These are phyloP conservation scores for Kwoniella mangroviensis DNA, from an alignment of 768 basidiomycete genomes.

Conservation along the genomic window DNA sequence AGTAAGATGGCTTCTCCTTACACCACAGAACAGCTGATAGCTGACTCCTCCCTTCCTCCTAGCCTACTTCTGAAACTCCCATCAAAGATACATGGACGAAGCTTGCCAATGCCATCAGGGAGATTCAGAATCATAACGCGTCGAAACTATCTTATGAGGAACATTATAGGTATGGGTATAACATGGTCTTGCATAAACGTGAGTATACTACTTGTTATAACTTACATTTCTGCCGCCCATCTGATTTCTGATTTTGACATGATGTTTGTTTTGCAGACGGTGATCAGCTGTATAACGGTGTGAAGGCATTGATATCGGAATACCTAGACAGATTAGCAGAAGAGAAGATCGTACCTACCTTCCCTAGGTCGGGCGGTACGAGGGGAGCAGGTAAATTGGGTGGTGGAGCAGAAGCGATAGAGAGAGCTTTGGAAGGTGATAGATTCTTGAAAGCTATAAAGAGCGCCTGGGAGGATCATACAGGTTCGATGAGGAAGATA, in stretches of 20 bases:
- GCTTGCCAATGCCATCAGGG: conserved; percentile 81
- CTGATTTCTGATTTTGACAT: background rate
- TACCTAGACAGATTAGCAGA: conserved; percentile 81
- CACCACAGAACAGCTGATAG: too few relatives aligned
- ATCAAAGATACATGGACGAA: conserved; percentile 81
- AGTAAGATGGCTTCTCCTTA: conserved; percentile 19
- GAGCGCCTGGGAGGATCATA: conserved; percentile 93
- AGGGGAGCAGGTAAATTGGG: conserved; percentile 41
- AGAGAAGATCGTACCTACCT: conserved; percentile 76
- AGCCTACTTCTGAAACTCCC: conserved; percentile 56
- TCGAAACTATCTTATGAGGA: conserved; percentile 87
- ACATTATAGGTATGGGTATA: conserved; percentile 91
- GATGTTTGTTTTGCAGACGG: conserved; percentile 62
- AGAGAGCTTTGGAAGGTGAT: conserved; percentile 82
- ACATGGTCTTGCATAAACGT: conserved; percentile 82
- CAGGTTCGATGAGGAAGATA: conserved; percentile 81
- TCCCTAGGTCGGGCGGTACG: conserved; percentile 68
- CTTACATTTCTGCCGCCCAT: too few relatives aligned
- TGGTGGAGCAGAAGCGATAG: conserved; percentile 68
- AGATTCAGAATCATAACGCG: conserved; percentile 94
- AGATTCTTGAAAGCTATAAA: conserved; percentile 78
- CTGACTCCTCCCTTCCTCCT: too few relatives aligned
- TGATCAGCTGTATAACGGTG: conserved; percentile 82
- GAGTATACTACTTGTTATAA: conserved; percentile 8
- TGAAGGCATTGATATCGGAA: conserved; percentile 74